Evolutionary conservation across 768 basidiomycete genomes (phyloP), one percentile per base, ranked within the genome.

Genomic region (Kwoniella botswanensis): DNA sequence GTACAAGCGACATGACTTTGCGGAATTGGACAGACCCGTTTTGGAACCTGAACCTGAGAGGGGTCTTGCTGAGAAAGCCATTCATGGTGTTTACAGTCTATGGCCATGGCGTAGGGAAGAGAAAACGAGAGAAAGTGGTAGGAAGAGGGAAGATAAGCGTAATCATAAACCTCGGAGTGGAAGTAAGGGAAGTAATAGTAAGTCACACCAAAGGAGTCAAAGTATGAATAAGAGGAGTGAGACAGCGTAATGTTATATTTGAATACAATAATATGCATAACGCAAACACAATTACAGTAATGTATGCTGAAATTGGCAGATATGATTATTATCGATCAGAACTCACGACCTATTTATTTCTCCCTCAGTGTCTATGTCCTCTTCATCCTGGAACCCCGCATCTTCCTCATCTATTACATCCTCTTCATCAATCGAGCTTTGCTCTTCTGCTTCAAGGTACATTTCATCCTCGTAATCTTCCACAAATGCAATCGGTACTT

Each of bases 1-100:
- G 22, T 55, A 43, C 12, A 68, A 46, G 10, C 60, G 60, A 11
- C 24, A 18, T 5, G 53, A 63, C 9, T 44, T 43, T n/a, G 67
- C 61, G 29, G 59, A 52, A n/a, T 59, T 29, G n/a, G 50, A 61
- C 12, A 54, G 41, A 35, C 55, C 44, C 11, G 50, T 54, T 21
- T 24, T 44, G 13, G 59, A 68, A 13, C 12, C 44, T 21, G 67
- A 52, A 21, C n/a, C 18, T 29, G 56, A 67, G 29, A 46, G 21
- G 18, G 55, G 65, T 4, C 35, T 54, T 29, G 65, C 65, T 17
- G 65, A 65, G 52, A 65, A 57, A 26, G 55, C 65, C 22, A 55
- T 35, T 12, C 22, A 65, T 12, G 65, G 29, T 7, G 53, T 46
- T 22, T 54, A n/a, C n/a, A 57, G 41, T 11, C 21, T 55, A 24